These are phyloP conservation scores for Aspergillus nidulans DNA, from an alignment of 495 filamentous ascomycete species.

Conservation along the genomic window DNA sequence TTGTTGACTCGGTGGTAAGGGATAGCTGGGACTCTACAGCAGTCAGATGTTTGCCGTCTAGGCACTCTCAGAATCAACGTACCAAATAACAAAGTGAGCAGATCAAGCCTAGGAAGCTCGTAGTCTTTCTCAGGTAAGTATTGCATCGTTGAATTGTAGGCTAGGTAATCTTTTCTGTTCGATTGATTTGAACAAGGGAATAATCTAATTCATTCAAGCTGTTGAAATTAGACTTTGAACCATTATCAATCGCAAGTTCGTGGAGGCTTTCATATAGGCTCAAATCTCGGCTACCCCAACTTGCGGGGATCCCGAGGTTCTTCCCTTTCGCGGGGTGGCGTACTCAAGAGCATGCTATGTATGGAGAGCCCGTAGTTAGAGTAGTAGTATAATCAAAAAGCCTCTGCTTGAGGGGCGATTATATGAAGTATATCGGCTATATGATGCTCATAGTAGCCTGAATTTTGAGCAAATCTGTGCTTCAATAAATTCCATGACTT, in stretches of 20 bases:
- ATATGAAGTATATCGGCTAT: neutral
- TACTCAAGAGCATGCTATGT: no score
- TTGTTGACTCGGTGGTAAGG: constrained; percentile 9
- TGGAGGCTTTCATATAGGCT: neutral
- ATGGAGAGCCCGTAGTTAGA: neutral
- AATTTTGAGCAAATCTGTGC: neutral
- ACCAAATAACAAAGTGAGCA: constrained; percentile 16
- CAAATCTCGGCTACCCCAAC: constrained; percentile 3
- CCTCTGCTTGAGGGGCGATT: no score
- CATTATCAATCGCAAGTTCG: no score
- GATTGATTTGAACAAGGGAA: no score
- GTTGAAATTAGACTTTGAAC: no score
- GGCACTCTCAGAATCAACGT: neutral
- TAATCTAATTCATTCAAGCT: no score
- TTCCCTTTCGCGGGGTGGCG: constrained; percentile 2
- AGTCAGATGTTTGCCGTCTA: neutral
- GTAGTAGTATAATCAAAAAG: no score
- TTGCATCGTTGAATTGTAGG: constrained; percentile 2
- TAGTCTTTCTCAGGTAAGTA: constrained; percentile 17
- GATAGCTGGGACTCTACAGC: constrained; percentile 6
- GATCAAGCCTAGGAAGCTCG: constrained; percentile 12
- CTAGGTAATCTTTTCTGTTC: neutral
- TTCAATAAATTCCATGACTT: no score
- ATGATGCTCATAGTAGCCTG: neutral
- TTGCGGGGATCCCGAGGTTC: constrained; percentile 14